Conservation (phyloP, 2,329 filamentous ascomycete species). For the Phaeosphaeriaceae sp. region DNA sequence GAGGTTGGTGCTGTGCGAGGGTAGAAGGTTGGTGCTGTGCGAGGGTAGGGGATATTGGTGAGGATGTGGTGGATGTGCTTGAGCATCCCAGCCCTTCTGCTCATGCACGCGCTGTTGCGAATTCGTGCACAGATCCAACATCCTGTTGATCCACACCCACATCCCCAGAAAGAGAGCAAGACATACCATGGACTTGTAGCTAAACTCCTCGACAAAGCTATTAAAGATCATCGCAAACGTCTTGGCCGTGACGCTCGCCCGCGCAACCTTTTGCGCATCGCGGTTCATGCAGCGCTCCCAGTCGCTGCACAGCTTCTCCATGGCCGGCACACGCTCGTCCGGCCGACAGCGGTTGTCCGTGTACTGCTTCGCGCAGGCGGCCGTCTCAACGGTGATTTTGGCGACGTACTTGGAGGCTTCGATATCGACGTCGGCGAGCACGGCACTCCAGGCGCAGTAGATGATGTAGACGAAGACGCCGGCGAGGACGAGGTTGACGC, state of each 20-base stretch:
- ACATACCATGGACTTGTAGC: constrained; percentile 77
- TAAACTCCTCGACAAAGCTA: constrained; percentile 88
- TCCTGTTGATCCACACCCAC: not conserved
- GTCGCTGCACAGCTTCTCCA: constrained; percentile 74
- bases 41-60: no score
- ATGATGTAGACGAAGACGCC: constrained; percentile 68
- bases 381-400: constrained; percentile 75
- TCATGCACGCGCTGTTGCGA: not conserved
- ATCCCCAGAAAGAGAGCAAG: constrained; percentile 10
- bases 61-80: no score
- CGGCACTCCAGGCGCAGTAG: constrained; percentile 72
- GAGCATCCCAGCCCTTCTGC: not conserved
- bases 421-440: constrained; percentile 76
- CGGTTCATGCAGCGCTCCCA: constrained; percentile 91
- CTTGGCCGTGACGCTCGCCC: constrained; percentile 81
- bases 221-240: constrained; percentile 95
- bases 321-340: constrained; percentile 71
- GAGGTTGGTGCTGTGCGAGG: not conserved
- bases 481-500: constrained; percentile 70
- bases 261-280: constrained; percentile 78
- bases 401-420: constrained; percentile 73
- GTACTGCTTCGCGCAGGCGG: constrained; percentile 76
- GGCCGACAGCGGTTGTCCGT: constrained; percentile 76
- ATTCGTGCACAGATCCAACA: not conserved
- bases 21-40: not conserved